A percentile compares a stretch with the other conserved stretches of the same genome.
phyloP scores from a whole-genome alignment of 2,329 filamentous ascomycete species.

The Chaetothyriales sp. region DNA sequence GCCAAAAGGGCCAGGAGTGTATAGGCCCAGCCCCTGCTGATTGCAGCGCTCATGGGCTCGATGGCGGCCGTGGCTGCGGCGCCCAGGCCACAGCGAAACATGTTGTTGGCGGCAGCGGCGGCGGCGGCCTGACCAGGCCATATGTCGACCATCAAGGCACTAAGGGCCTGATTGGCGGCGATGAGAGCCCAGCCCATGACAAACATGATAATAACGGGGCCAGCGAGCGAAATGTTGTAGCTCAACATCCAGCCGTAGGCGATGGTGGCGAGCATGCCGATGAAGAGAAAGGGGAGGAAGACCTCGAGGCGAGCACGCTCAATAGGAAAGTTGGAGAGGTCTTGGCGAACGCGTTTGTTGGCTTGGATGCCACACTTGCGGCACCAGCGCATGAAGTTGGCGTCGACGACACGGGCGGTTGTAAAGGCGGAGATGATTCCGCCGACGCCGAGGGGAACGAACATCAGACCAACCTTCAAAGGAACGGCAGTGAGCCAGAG shows the following conservation, averaged over 20 bases:
- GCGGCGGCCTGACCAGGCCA: slow-evolving; percentile 37
- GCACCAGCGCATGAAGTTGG: slow-evolving; percentile 36
- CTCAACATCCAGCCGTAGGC: slow-evolving; percentile 43
- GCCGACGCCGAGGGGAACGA: slow-evolving; percentile 42
- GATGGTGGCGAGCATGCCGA: slow-evolving; percentile 36
- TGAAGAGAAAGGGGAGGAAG: slow-evolving; percentile 31
- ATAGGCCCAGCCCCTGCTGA: slow-evolving; percentile 35
- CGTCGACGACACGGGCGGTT: slow-evolving; percentile 40
- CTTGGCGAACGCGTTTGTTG: background rate
- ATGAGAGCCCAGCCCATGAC: slow-evolving; percentile 40
- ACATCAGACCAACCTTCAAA: slow-evolving; percentile 39
- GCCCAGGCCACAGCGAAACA: slow-evolving; percentile 39
- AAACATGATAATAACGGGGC: slow-evolving; percentile 39
- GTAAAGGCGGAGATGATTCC: slow-evolving; percentile 41
- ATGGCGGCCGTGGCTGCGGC: slow-evolving; percentile 39
- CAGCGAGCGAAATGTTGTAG: slow-evolving; percentile 34
- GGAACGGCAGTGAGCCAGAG: slow-evolving; percentile 33
- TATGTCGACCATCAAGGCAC: slow-evolving; percentile 42
- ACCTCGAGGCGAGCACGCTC: slow-evolving; percentile 40
- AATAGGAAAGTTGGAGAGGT: slow-evolving; percentile 28
- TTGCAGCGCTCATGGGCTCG: slow-evolving; percentile 34
- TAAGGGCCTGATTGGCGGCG: slow-evolving; percentile 36
- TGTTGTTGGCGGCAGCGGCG: slow-evolving; percentile 39
- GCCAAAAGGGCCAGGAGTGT: slow-evolving; percentile 32
- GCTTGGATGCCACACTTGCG: slow-evolving; percentile 5